A percentile compares a stretch with the other conserved stretches of the same genome.
Evolutionary conservation across 768 basidiomycete genomes (phyloP).

Genomic region (Sporobolomyces phaffii): DNA sequence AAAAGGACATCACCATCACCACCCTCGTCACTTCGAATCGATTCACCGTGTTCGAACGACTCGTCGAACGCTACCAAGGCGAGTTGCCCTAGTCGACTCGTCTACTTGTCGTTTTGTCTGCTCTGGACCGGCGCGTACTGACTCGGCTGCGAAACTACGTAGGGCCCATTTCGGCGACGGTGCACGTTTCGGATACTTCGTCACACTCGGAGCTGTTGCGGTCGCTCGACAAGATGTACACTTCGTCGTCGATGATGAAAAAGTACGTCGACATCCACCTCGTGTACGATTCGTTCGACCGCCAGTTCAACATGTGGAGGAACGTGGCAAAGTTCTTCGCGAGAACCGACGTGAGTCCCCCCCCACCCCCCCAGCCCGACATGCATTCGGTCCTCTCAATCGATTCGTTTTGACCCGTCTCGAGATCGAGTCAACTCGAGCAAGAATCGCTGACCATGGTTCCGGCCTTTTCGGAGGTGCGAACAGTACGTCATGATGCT

Average conservation of each 20-base stretch:
- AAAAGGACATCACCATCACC: slow-evolving; percentile 73
- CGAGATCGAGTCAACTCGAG: no score
- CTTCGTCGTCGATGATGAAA: slow-evolving; percentile 60
- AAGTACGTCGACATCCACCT: slow-evolving; percentile 76
- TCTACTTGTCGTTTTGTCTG: no score
- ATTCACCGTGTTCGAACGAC: slow-evolving; percentile 62
- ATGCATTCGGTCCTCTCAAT: neutral
- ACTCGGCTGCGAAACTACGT: no score
- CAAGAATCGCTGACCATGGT: neutral
- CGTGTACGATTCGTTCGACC: slow-evolving; percentile 65
- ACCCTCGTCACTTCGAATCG: slow-evolving; percentile 76
- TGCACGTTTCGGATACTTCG: slow-evolving; percentile 58
- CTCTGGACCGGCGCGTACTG: no score
- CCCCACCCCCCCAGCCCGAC: neutral
- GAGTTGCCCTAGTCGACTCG: slow-evolving; percentile 18
- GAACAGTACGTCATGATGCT: slow-evolving; percentile 71
- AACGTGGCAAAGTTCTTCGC: slow-evolving; percentile 79
- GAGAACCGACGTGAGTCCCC: slow-evolving; percentile 56
- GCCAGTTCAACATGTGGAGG: slow-evolving; percentile 85
- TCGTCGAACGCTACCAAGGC: slow-evolving; percentile 77
- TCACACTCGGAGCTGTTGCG: slow-evolving; percentile 52
- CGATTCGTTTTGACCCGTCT: no score
- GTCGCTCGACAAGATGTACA: slow-evolving; percentile 62
- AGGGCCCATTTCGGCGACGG: slow-evolving; percentile 80
- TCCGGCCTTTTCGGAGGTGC: neutral